Percentiles rank a stretch among this genome's conserved stretches.
phyloP scores from a whole-genome alignment of 306 rosid genomes.

The Quercus agrifolia region DNA sequence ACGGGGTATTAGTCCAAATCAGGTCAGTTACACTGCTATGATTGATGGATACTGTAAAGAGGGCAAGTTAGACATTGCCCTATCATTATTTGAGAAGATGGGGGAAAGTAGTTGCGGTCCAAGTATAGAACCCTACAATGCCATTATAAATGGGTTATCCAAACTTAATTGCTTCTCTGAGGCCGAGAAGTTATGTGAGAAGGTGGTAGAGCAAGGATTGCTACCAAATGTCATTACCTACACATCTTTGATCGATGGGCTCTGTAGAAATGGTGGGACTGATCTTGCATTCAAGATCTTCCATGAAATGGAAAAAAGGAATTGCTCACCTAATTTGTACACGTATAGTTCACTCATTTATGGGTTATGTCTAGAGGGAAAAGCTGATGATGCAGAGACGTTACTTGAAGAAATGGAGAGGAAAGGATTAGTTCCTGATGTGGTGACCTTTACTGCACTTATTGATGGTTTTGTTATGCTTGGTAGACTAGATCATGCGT shows the following conservation, averaged over 20 bases:
- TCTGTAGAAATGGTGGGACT: slow-evolving; percentile 35
- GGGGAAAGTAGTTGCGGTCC: slow-evolving; percentile 30
- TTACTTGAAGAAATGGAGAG: slow-evolving; percentile 34
- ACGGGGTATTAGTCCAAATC: slow-evolving; percentile 31
- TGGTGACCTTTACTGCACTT: slow-evolving; percentile 38
- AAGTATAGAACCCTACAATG: slow-evolving; percentile 38
- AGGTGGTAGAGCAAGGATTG: slow-evolving; percentile 32
- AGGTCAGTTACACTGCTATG: slow-evolving; percentile 35
- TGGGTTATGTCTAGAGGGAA: slow-evolving; percentile 43
- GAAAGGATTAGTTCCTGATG: slow-evolving; percentile 43
- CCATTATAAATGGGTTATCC: slow-evolving; percentile 35
- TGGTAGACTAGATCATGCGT: slow-evolving; percentile 37
- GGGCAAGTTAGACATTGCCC: slow-evolving; percentile 29
- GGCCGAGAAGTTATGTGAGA: slow-evolving; percentile 22
- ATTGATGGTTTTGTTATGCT: slow-evolving; percentile 43
- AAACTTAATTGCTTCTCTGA: slow-evolving; percentile 25
- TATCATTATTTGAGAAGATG: slow-evolving; percentile 31
- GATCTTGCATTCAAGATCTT: slow-evolving; percentile 35
- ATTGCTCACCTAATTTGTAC: slow-evolving; percentile 35
- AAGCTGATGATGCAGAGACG: slow-evolving; percentile 37
- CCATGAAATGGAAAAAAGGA: slow-evolving; percentile 35
- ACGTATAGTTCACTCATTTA: slow-evolving; percentile 40
- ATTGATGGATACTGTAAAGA: slow-evolving; percentile 34
- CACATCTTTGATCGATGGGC: slow-evolving; percentile 37
- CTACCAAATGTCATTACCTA: slow-evolving; percentile 39